Conservation (phyloP, 202 grass and related monocot genomes). For the Digitaria exilis region DNA sequence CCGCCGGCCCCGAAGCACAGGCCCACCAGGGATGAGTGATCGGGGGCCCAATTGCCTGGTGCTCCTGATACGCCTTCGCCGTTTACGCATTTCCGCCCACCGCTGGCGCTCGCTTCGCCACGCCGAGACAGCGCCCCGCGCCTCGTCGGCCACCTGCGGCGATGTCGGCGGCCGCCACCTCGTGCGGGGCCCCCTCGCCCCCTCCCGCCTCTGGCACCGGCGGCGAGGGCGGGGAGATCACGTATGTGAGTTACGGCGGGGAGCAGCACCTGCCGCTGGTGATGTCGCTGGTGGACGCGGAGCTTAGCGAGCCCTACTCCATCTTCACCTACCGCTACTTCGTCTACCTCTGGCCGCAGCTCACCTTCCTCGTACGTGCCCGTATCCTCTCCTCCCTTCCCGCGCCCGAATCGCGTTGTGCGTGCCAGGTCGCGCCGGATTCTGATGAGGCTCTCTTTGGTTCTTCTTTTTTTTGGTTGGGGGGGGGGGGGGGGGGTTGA, state of each 20-base stretch:
- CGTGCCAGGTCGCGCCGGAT: too few species aligned
- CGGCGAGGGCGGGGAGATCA: conserved; percentile 37
- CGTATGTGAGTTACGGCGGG: conserved; percentile 84
- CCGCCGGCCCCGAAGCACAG: too few species aligned
- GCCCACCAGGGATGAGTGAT: background rate
- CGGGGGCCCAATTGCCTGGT: background rate
- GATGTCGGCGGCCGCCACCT: conserved; percentile 25
- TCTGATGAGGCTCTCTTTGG: conserved; percentile 13
- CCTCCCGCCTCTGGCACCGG: background rate
- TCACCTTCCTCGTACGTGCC: conserved; percentile 76
- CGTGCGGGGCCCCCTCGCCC: background rate
- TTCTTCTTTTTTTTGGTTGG: conserved; percentile 1
- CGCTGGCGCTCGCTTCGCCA: background rate
- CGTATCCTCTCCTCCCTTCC: background rate
- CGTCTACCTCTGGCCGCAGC: conserved; percentile 95
- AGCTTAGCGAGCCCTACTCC: conserved; percentile 97
- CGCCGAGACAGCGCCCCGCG: background rate
- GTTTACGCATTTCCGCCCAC: background rate
- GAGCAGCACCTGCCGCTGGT: conserved; percentile 93
- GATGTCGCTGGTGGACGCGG: conserved; percentile 91
- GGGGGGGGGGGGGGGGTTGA: too few species aligned
- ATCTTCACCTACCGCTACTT: conserved; percentile 99
- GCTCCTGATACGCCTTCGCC: background rate
- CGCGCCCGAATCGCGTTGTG: background rate
- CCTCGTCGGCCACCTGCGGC: conserved; percentile 2